Conservation (phyloP, 768 basidiomycete species). For the Leccinum uliginosum region DNA sequence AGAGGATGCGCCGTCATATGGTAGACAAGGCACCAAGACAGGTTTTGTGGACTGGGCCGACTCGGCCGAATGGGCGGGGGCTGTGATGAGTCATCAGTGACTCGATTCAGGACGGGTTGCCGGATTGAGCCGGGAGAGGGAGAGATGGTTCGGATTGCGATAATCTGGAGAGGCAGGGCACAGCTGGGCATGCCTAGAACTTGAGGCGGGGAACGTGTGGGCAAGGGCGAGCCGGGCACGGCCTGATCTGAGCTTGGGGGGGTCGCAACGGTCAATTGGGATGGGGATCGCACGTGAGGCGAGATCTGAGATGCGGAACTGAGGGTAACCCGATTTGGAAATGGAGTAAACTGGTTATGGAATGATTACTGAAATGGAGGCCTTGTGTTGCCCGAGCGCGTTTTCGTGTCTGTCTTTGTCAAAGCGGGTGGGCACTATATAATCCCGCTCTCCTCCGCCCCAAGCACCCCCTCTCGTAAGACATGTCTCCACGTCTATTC, state of each 20-base stretch:
- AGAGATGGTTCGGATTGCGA: slow-evolving; percentile 24
- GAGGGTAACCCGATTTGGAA: slow-evolving; percentile 12
- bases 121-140: neutral
- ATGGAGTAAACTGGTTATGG: slow-evolving; percentile 20
- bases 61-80: neutral
- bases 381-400: slow-evolving; percentile 21
- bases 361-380: slow-evolving; percentile 28
- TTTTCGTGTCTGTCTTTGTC: slow-evolving; percentile 29
- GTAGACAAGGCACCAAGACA: slow-evolving; percentile 17
- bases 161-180: slow-evolving; percentile 20
- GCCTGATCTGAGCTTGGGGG: neutral
- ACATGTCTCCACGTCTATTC: neutral
- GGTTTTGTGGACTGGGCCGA: slow-evolving; percentile 8
- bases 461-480: slow-evolving; percentile 1
- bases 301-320: slow-evolving; percentile 28
- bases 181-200: slow-evolving; percentile 20
- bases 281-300: slow-evolving; percentile 23
- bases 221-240: slow-evolving; percentile 8
- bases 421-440: slow-evolving; percentile 24
- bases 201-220: slow-evolving; percentile 32
- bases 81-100: slow-evolving; percentile 19
- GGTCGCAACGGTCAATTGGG: slow-evolving; percentile 3
- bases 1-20: neutral
- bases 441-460: slow-evolving; percentile 24
- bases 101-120: neutral